These are phyloP conservation scores for Trametes sp. DNA, from an alignment of 1,284 basidiomycete species.

Conservation along the genomic window DNA sequence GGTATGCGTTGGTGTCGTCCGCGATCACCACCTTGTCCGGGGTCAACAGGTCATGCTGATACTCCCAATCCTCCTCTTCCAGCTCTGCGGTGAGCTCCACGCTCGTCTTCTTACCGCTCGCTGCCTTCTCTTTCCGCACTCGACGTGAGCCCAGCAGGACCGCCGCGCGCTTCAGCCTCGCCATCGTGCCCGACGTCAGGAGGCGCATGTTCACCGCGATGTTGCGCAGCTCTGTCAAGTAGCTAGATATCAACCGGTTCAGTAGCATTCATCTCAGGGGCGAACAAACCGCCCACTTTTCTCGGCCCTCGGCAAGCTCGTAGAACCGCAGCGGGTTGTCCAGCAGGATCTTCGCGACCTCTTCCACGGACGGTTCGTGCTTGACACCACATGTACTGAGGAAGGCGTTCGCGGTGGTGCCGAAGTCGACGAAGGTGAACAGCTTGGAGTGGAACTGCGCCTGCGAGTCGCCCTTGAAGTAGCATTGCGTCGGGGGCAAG, in stretches of 20 bases:
- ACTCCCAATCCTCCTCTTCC: slow-evolving; percentile 73
- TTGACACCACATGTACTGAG: slow-evolving; percentile 89
- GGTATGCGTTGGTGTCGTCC: slow-evolving; percentile 82
- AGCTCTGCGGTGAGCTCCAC: slow-evolving; percentile 41
- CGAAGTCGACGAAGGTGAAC: slow-evolving; percentile 93
- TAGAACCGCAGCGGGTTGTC: slow-evolving; percentile 76
- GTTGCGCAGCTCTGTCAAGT: slow-evolving; percentile 84
- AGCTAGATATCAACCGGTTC: slow-evolving; percentile 55
- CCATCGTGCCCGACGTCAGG: slow-evolving; percentile 63
- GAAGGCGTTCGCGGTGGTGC: slow-evolving; percentile 83
- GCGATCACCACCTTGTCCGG: slow-evolving; percentile 75
- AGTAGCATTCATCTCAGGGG: not conserved
- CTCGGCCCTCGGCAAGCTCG: slow-evolving; percentile 66
- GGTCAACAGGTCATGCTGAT: slow-evolving; percentile 67
- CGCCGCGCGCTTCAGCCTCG: slow-evolving; percentile 72
- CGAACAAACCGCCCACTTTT: slow-evolving; percentile 55
- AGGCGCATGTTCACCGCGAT: slow-evolving; percentile 79
- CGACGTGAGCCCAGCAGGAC: slow-evolving; percentile 80
- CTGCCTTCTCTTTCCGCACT: slow-evolving; percentile 46
- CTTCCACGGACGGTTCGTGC: slow-evolving; percentile 87
- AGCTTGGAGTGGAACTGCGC: slow-evolving; percentile 75
- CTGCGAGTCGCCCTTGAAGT: slow-evolving; percentile 61
- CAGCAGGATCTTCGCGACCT: slow-evolving; percentile 73
- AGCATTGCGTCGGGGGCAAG: slow-evolving; percentile 73
- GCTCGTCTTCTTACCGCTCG: slow-evolving; percentile 41